A percentile compares a stretch with the other conserved stretches of the same genome.
phyloP scores from a whole-genome alignment of 176 grass and related monocot genomes.

The Otatea glauca region DNA sequence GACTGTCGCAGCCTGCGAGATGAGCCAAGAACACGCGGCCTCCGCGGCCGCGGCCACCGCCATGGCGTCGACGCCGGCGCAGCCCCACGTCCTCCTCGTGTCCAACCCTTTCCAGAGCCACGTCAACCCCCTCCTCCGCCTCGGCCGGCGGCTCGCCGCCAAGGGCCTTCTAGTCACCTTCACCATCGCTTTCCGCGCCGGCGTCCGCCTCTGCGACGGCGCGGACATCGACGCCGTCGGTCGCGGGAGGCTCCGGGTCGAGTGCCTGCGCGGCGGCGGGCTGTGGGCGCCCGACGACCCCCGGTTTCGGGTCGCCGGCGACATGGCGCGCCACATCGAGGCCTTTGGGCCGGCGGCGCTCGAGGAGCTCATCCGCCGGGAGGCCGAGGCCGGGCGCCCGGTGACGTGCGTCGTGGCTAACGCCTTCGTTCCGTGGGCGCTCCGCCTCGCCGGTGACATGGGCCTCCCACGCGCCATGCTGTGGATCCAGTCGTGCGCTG shows the following conservation, averaged over 20 bases:
- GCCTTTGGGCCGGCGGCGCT: slow-evolving; percentile 30
- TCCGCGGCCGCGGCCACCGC: neutral
- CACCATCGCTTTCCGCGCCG: slow-evolving; percentile 27
- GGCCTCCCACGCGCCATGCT: slow-evolving; percentile 53
- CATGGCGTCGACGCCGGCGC: slow-evolving; percentile 19
- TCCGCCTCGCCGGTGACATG: slow-evolving; percentile 26
- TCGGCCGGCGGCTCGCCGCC: slow-evolving; percentile 58
- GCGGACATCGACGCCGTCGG: neutral
- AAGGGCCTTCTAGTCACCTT: slow-evolving; percentile 60
- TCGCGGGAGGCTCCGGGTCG: slow-evolving; percentile 43
- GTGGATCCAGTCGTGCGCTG: slow-evolving; percentile 62
- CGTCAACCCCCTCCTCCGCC: slow-evolving; percentile 55
- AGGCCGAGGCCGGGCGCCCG: slow-evolving; percentile 33
- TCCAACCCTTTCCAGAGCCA: slow-evolving; percentile 52
- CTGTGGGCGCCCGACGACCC: slow-evolving; percentile 38
- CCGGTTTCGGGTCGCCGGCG: neutral
- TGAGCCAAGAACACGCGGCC: neutral
- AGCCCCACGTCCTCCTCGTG: slow-evolving; percentile 59
- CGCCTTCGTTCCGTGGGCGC: slow-evolving; percentile 56
- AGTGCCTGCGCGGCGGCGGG: slow-evolving; percentile 28
- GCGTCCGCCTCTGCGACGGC: slow-evolving; percentile 1
- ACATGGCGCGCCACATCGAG: slow-evolving; percentile 35
- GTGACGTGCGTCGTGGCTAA: slow-evolving; percentile 53
- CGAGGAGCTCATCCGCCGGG: slow-evolving; percentile 32
- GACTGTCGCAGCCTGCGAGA: too few relatives aligned